Evolutionary conservation across 164 flowering plant genomes (phyloP), one percentile per base, ranked within the genome.

Genomic region (Protea cynaroides): DNA sequence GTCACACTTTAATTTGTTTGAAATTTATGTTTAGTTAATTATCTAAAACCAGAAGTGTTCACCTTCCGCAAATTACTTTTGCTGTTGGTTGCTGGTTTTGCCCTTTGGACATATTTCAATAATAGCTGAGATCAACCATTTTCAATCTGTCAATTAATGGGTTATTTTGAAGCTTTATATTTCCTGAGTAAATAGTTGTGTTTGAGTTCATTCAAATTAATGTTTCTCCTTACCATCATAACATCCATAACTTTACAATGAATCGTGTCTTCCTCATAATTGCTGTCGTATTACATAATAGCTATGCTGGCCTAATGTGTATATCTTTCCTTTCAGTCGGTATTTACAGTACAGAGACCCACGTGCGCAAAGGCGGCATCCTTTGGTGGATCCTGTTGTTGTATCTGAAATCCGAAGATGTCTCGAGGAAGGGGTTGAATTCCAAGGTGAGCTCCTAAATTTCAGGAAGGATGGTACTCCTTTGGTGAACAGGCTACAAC

Each of bases 381-480:
- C 97, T 55, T 66, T 86, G 74, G 97, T 90, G 46, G 97, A 90
- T 67, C 97, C 97, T 14, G 88, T 81, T 44, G 86, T 86, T 47
- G 92, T 90, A 65, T 82, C 86, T 36, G 94, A 87, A 79, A 86
- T 90, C 56, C 78, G 85, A 70, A 81, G 82, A 74, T 86, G 97
- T 70, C 86, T 90, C 37, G 87, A 87, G 68, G 85, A 82, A 70
- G 92, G 92, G 10, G 49, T 81, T 29, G 94, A 86, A 58, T 90
- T 90, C 71, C 86, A 83, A 65, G 97, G 97, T 13, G 92, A 90
- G 80, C 85, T 90, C 40, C 88, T 90, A 29, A 90, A 90, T 66
- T 90, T 87, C 75, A 70, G 83, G 54, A 90, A 87, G 74, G 93
- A 87, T 75, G 94, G 97, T 18, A 84, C 89, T 54, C 94, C 97